Base-by-base conservation (phyloP, 2,329 filamentous ascomycete species). In the Alternaria solani region DNA sequence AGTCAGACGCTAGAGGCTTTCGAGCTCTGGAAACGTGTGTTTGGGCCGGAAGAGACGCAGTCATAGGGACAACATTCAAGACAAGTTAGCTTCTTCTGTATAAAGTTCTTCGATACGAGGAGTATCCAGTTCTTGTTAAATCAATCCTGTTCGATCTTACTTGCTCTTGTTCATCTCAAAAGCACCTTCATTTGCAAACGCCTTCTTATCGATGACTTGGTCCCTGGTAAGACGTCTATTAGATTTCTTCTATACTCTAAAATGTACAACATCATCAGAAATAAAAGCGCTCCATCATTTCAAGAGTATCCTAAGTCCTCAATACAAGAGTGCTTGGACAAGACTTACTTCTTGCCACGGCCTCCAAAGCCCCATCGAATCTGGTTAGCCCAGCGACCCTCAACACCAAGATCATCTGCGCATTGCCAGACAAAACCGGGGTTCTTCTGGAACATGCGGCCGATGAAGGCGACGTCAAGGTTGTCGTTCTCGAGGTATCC, bases 381-480 rank as follows among this genome's bases (percentile, higher is more conserved):
- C 78, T 96, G 92, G 65, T 88, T 87, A 1, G 93, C 87, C 86
- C 89, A 90, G 68, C 89, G 82, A 5, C 94, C 87, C 59, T 87
- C 81, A 4, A 94, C 88, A 9, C 87, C 88, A 32, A 96, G 81
- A 65, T 93, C 86, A 62, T 91, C 85, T 0, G 92, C 93, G 63
- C 87, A 89, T 34, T 86, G 84, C 79, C 92, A 87, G 8, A 93
- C 90, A 74, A 93, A 88, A 59, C 91, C 89, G 0, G 93, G 91
- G 73, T 96, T 92, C 75, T 92, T 88, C 80, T 96, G 84, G 78
- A 95, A 95, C 72, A 91, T 89, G 57, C 92, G 84, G 0, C 87
- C 94, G 1, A 90, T 84, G 18, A 94, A 83, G 0, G 90, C 88
- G n/a, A 94, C 77, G 73, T 97, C 93, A 59, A 88, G 69, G 44